Evolutionary conservation across 345 rosid genomes (phyloP).

Genomic region (Kernera saxatilis): DNA sequence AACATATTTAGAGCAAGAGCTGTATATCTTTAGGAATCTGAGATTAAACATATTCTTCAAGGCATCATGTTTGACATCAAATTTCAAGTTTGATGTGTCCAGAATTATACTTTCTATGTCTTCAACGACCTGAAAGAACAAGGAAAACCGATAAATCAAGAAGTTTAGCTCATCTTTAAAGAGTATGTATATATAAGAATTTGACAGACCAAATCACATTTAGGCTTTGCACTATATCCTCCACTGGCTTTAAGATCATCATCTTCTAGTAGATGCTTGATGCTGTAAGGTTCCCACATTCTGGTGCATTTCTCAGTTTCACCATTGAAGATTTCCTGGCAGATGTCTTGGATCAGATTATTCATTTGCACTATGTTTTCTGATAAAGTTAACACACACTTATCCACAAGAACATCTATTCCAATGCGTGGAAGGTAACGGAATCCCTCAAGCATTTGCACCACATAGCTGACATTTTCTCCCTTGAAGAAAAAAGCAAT

Average conservation of each 20-base stretch:
- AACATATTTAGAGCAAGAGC: neutral
- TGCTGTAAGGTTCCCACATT: too few species aligned
- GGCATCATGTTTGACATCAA: neutral
- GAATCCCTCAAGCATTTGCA: too few species aligned
- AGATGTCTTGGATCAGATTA: conserved; percentile 11
- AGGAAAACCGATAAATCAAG: neutral
- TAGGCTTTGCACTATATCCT: neutral
- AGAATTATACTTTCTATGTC: conserved; percentile 2
- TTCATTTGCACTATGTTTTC: neutral
- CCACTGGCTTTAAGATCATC: neutral
- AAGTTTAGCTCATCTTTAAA: neutral
- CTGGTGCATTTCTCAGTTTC: too few species aligned
- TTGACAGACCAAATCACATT: neutral
- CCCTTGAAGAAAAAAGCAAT: conserved; percentile 7
- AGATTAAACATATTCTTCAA: conserved; percentile 17
- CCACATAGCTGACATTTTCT: too few species aligned
- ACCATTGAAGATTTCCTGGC: too few species aligned
- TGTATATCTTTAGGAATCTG: neutral
- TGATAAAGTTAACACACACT: too few species aligned
- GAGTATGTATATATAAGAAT: neutral
- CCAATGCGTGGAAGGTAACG: too few species aligned
- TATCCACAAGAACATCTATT: too few species aligned
- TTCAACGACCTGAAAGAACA: conserved; percentile 11
- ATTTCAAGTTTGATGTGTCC: neutral
- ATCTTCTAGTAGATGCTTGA: too few species aligned